Evolutionary conservation across 2,329 filamentous ascomycete species (phyloP).

Genomic region (Pyrenophora graminea): DNA sequence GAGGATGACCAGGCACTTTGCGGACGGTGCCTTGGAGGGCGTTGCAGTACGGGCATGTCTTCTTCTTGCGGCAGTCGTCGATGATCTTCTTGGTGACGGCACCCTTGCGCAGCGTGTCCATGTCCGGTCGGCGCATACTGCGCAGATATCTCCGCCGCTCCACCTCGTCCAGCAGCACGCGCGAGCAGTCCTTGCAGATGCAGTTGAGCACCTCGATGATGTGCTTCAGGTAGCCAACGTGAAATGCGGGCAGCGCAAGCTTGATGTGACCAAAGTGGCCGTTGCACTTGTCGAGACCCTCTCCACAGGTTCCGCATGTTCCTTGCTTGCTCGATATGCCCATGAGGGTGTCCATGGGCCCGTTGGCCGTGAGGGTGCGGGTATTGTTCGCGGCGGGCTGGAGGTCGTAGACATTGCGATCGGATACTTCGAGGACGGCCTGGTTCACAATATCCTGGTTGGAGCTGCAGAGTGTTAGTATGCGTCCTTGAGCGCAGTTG

Average conservation of each 20-base stretch:
- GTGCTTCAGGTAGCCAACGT: constrained; percentile 94
- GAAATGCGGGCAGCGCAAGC: constrained; percentile 88
- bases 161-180: constrained; percentile 77
- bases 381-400: constrained; percentile 62
- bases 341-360: constrained; percentile 84
- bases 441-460: constrained; percentile 95
- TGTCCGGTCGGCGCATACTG: constrained; percentile 75
- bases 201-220: constrained; percentile 90
- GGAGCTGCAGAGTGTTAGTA: constrained; percentile 60
- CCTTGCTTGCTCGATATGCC: constrained; percentile 85
- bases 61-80: constrained; percentile 85
- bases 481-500: not conserved
- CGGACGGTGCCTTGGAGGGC: constrained; percentile 88
- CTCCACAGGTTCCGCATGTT: constrained; percentile 80
- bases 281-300: constrained; percentile 80
- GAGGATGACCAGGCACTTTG: constrained; percentile 77
- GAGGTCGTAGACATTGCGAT: constrained; percentile 90
- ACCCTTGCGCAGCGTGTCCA: constrained; percentile 85
- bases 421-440: constrained; percentile 91
- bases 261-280: constrained; percentile 95
- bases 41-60: constrained; percentile 78
- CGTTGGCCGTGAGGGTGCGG: constrained; percentile 76
- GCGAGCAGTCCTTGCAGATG: constrained; percentile 92
- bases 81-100: constrained; percentile 86
- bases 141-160: constrained; percentile 79